Evolutionary conservation across 2,329 filamentous ascomycete species (phyloP).

Genomic region (Beauveria pseudobassiana): DNA sequence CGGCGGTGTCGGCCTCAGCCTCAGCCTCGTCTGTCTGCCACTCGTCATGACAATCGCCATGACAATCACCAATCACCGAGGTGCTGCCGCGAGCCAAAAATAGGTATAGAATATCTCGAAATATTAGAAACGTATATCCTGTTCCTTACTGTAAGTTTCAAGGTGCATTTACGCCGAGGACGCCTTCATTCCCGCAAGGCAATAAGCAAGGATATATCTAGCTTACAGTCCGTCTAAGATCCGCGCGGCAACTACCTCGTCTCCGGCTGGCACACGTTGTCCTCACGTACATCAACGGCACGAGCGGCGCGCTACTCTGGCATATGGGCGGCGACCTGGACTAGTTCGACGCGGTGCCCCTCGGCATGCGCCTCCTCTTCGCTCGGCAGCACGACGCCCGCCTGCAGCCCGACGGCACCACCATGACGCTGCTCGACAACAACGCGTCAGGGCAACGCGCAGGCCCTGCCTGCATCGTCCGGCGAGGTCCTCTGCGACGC

Average conservation of each 20-base stretch:
- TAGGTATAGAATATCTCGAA: no score
- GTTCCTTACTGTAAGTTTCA: no score
- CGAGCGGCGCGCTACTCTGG: conserved; percentile 42
- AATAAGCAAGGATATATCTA: no score
- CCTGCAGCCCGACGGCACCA: conserved; percentile 29
- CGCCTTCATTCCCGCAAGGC: no score
- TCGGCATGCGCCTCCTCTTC: conserved; percentile 27
- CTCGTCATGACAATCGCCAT: no score
- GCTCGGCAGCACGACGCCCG: conserved; percentile 45
- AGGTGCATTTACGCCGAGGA: no score
- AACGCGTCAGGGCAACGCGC: conserved; percentile 37
- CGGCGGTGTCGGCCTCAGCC: no score
- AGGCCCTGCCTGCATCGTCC: conserved; percentile 36
- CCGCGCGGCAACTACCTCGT: conserved; percentile 41
- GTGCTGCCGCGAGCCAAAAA: no score
- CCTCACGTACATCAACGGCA: conserved; percentile 37
- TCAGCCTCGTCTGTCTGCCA: no score
- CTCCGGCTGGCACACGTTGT: conserved; percentile 38
- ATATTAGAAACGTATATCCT: no score
- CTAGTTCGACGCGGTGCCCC: conserved; percentile 22
- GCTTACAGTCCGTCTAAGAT: conserved; percentile 17
- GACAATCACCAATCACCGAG: no score
- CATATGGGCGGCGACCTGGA: conserved; percentile 39
- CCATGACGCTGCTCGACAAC: conserved; percentile 47
- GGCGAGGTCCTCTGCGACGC: conserved; percentile 42